phyloP scores from a whole-genome alignment of 805 yeast genomes.

The Pichia gijzeniarum region DNA sequence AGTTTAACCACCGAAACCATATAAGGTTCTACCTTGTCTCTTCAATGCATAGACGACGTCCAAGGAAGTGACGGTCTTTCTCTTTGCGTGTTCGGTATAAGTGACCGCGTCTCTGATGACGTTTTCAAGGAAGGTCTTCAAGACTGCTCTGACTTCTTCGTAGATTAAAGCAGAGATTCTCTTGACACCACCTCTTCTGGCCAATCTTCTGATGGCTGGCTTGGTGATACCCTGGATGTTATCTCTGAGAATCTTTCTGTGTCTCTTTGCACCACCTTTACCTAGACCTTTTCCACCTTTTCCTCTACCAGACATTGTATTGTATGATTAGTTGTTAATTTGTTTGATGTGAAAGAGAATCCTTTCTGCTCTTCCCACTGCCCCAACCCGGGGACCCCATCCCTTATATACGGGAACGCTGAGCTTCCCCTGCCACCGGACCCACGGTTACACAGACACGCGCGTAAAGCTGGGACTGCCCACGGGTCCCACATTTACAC shows the following conservation, averaged over 20 bases:
- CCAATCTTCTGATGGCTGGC: constrained; percentile 99
- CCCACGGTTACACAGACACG: neutral
- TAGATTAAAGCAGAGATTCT: constrained; percentile 98
- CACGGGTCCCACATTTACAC: constrained; percentile 7
- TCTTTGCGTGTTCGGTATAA: constrained; percentile 99
- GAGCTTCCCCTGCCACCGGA: no score
- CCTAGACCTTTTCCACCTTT: constrained; percentile 99
- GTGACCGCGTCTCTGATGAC: constrained; percentile 99
- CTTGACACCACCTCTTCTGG: constrained; percentile 99
- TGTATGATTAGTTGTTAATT: constrained; percentile 28
- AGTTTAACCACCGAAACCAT: constrained; percentile 98
- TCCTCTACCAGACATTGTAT: constrained; percentile 94
- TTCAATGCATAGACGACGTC: constrained; percentile 98
- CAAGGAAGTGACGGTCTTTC: constrained; percentile 98
- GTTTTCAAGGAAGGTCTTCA: constrained; percentile 91
- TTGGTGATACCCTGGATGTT: constrained; percentile 99
- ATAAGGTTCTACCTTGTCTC: constrained; percentile 99
- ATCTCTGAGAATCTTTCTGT: constrained; percentile 98
- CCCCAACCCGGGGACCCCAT: no score
- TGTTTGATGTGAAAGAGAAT: constrained; percentile 7
- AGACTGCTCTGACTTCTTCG: constrained; percentile 97
- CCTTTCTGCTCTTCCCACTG: neutral
- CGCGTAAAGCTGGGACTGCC: neutral
- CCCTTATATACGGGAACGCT: no score
- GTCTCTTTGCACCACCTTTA: constrained; percentile 99